These are phyloP conservation scores for Podospora fimiseda DNA, from an alignment of 495 filamentous ascomycete genomes.

Conservation along the genomic window DNA sequence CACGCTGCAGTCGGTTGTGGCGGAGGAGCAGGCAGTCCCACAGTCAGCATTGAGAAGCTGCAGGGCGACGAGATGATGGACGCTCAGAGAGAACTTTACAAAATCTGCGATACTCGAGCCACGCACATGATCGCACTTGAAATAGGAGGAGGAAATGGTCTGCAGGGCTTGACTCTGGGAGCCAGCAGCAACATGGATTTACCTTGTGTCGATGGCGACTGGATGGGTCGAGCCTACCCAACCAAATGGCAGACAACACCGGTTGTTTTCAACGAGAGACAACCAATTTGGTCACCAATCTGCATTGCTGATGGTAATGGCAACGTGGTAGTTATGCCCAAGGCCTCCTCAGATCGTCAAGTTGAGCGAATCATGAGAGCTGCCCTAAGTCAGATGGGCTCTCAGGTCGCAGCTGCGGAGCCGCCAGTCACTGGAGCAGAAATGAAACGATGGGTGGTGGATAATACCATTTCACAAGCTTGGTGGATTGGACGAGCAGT, in stretches of 20 bases:
- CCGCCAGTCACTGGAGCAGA: slow-evolving; percentile 37
- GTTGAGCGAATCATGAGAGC: slow-evolving; percentile 38
- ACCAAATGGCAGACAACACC: slow-evolving; percentile 53
- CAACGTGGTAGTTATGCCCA: slow-evolving; percentile 39
- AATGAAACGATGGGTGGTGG: slow-evolving; percentile 44
- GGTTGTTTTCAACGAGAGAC: slow-evolving; percentile 45
- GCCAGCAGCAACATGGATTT: slow-evolving; percentile 42
- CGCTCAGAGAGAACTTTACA: slow-evolving; percentile 41
- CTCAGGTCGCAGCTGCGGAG: slow-evolving; percentile 41
- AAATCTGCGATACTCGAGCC: slow-evolving; percentile 21
- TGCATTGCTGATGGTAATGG: slow-evolving; percentile 48
- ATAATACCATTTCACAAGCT: slow-evolving; percentile 45
- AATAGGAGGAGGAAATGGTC: slow-evolving; percentile 50
- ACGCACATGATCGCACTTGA: slow-evolving; percentile 45
- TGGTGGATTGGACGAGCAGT: slow-evolving; percentile 53
- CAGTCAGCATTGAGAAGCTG: slow-evolving; percentile 48
- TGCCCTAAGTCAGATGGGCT: slow-evolving; percentile 43
- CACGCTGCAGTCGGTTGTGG: slow-evolving; percentile 40
- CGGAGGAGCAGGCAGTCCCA: slow-evolving; percentile 43
- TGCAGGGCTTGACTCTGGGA: slow-evolving; percentile 48
- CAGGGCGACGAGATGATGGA: slow-evolving; percentile 46
- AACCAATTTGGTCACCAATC: slow-evolving; percentile 38
- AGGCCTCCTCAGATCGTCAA: slow-evolving; percentile 31
- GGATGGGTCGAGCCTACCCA: slow-evolving; percentile 54
- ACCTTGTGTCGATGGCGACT: slow-evolving; percentile 49